Evolutionary conservation across 2,329 filamentous ascomycete genomes (phyloP).

Genomic region (Epichloe uncinata): DNA sequence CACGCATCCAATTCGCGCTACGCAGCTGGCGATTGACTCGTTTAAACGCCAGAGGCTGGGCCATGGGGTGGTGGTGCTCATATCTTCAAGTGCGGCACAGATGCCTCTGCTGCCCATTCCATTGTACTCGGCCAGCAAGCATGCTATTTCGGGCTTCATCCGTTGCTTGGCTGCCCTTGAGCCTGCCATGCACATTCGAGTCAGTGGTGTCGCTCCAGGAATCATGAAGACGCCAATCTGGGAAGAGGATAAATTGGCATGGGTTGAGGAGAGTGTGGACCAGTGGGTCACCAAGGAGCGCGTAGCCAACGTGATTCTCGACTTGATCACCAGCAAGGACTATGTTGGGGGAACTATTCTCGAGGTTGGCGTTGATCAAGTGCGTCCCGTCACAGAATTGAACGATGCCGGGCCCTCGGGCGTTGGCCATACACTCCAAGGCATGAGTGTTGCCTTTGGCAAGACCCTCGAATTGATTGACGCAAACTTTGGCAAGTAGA

Average conservation of each 20-base stretch:
- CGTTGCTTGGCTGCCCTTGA: slow-evolving; percentile 20
- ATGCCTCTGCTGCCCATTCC: slow-evolving; percentile 11
- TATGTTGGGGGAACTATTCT: slow-evolving; percentile 14
- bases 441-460: neutral
- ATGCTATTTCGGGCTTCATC: slow-evolving; percentile 18
- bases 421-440: neutral
- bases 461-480: neutral
- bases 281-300: slow-evolving; percentile 22
- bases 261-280: slow-evolving; percentile 14
- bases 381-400: slow-evolving; percentile 2
- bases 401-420: slow-evolving; percentile 7
- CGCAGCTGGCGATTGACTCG: slow-evolving; percentile 19
- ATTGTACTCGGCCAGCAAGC: slow-evolving; percentile 18
- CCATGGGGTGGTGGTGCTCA: slow-evolving; percentile 13
- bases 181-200: slow-evolving; percentile 13
- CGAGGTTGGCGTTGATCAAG: slow-evolving; percentile 5
- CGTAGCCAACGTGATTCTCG: slow-evolving; percentile 24
- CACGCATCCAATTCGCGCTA: slow-evolving; percentile 17
- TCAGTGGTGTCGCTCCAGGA: slow-evolving; percentile 24
- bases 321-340: slow-evolving; percentile 16
- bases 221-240: slow-evolving; percentile 24
- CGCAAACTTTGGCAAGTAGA: slow-evolving; percentile 2
- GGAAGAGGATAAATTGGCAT: slow-evolving; percentile 23
- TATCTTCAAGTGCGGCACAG: slow-evolving; percentile 16
- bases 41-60: slow-evolving; percentile 9